A percentile compares a stretch with the other conserved stretches of the same genome.
Evolutionary conservation across 352 stramenopile genomes (phyloP).

Genomic region (Globisporangium okanoganense): DNA sequence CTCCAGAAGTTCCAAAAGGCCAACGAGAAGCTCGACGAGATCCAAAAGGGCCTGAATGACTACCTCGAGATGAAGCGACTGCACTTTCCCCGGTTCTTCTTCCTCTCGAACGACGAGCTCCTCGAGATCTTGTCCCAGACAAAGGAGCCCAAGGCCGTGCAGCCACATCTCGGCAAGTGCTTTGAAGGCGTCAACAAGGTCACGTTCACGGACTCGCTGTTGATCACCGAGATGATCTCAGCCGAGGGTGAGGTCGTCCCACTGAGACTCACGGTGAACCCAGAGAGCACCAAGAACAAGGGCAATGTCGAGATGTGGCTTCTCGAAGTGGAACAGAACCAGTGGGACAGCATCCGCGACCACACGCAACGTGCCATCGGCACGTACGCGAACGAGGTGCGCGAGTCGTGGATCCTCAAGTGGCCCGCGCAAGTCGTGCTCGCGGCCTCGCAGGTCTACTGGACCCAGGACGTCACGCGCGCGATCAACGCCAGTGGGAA

Average conservation of each 20-base stretch:
- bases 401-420: constrained; percentile 90
- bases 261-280: constrained; percentile 81
- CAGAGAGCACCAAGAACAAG: constrained; percentile 91
- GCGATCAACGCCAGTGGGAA: constrained; percentile 76
- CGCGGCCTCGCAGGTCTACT: constrained; percentile 91
- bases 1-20: constrained; percentile 91
- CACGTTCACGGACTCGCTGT: constrained; percentile 87
- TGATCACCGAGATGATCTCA: constrained; percentile 94
- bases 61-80: constrained; percentile 94
- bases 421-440: constrained; percentile 95
- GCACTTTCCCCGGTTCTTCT: constrained; percentile 94
- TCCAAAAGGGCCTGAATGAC: constrained; percentile 92
- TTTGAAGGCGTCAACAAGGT: constrained; percentile 91
- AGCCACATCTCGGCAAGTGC: constrained; percentile 89
- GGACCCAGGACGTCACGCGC: constrained; percentile 90
- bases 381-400: constrained; percentile 73
- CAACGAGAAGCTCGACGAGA: constrained; percentile 93
- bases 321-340: constrained; percentile 87
- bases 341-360: constrained; percentile 91
- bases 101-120: constrained; percentile 93
- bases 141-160: constrained; percentile 91
- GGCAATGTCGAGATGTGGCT: constrained; percentile 95
- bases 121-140: constrained; percentile 93
- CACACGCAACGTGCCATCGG: constrained; percentile 86
- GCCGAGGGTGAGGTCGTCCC: constrained; percentile 90